Conservation (phyloP, 2,329 filamentous ascomycete genomes). For the Myriosclerotinia curreyana region DNA sequence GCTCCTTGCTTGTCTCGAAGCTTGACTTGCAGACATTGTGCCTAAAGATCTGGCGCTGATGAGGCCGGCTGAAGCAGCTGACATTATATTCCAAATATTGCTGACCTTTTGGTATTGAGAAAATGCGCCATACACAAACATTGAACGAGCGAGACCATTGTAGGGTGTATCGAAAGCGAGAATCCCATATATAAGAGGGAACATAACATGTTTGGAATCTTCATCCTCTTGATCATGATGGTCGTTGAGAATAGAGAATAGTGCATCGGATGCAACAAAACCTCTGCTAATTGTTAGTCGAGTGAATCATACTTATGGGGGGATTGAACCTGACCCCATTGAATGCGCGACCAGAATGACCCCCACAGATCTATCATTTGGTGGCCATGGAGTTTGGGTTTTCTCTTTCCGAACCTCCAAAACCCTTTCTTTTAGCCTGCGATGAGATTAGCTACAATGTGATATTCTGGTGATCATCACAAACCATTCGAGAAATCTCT, state of each 20-base stretch:
- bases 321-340: slow-evolving; percentile 54
- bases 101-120: slow-evolving; percentile 58
- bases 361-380: slow-evolving; percentile 58
- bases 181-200: slow-evolving; percentile 77
- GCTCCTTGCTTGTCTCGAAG: slow-evolving; percentile 30
- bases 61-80: slow-evolving; percentile 50
- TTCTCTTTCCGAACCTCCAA: slow-evolving; percentile 19
- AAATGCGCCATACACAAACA: slow-evolving; percentile 60
- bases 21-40: slow-evolving; percentile 27
- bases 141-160: slow-evolving; percentile 59
- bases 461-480: neutral
- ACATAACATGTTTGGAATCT: slow-evolving; percentile 41
- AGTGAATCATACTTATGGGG: neutral
- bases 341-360: slow-evolving; percentile 80
- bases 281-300: slow-evolving; percentile 48
- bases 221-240: slow-evolving; percentile 25
- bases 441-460: neutral
- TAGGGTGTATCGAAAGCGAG: slow-evolving; percentile 85
- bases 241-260: slow-evolving; percentile 53
- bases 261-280: slow-evolving; percentile 77
- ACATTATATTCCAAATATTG: slow-evolving; percentile 56
- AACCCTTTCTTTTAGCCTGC: slow-evolving; percentile 19
- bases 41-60: slow-evolving; percentile 39
- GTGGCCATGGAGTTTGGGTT: slow-evolving; percentile 17
- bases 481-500: slow-evolving; percentile 54